A percentile compares a stretch with the other conserved stretches of the same genome.
phyloP scores from a whole-genome alignment of 2,329 filamentous ascomycete genomes.

The Sporothrix schenckii region DNA sequence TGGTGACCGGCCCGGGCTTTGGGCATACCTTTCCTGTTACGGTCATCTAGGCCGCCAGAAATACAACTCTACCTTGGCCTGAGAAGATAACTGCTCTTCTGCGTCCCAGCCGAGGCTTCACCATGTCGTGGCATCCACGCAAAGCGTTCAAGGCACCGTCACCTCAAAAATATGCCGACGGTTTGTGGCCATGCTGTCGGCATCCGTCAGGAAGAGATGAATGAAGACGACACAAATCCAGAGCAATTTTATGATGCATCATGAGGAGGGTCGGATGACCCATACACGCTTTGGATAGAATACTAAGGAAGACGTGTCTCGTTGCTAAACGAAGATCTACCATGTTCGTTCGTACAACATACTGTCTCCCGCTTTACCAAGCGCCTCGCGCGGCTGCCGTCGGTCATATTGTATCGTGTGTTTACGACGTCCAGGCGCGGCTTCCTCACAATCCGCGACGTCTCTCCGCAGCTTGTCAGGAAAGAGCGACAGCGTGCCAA shows the following conservation, averaged over 20 bases:
- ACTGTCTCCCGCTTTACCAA: background rate
- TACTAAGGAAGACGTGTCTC: too few relatives aligned
- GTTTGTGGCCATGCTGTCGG: background rate
- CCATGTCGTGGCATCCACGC: background rate
- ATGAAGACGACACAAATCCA: too few relatives aligned
- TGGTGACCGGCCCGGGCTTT: background rate
- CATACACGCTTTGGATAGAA: too few relatives aligned
- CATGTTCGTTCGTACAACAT: too few relatives aligned
- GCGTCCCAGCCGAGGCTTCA: background rate
- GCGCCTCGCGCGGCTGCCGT: conserved; percentile 6
- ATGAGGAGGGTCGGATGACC: too few relatives aligned
- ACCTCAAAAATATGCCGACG: background rate
- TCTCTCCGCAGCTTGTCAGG: background rate
- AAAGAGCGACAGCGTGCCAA: conserved; percentile 11
- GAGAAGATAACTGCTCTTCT: background rate
- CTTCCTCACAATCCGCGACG: conserved; percentile 1
- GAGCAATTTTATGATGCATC: too few relatives aligned
- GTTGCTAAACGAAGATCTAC: too few relatives aligned
- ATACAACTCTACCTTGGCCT: background rate
- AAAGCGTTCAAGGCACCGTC: background rate
- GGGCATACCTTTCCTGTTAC: background rate
- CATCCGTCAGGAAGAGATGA: background rate
- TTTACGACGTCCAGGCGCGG: background rate
- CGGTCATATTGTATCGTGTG: background rate
- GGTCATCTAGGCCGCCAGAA: background rate